phyloP scores from a whole-genome alignment of 768 basidiomycete species.

The Podaxis carcinomalis region DNA sequence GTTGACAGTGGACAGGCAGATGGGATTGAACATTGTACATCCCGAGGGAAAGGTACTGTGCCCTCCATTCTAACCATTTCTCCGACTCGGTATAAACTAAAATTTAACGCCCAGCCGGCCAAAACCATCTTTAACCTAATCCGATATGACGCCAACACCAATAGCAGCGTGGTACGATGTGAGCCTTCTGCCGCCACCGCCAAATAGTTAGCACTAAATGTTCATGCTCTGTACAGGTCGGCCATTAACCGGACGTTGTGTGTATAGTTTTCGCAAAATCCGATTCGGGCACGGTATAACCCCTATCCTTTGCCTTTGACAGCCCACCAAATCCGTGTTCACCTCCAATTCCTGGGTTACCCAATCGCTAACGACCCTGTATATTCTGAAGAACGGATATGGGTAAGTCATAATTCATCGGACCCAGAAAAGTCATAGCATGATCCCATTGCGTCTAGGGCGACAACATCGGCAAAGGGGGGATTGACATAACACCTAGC shows the following conservation, averaged over 20 bases:
- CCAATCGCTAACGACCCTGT: slow-evolving; percentile 96
- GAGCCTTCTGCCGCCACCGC: slow-evolving; percentile 17
- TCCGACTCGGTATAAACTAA: neutral
- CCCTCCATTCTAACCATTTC: neutral
- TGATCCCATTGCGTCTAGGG: slow-evolving; percentile 42
- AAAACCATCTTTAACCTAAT: slow-evolving; percentile 86
- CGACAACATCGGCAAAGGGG: slow-evolving; percentile 66
- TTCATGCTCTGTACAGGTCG: slow-evolving; percentile 44
- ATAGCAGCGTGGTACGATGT: slow-evolving; percentile 90
- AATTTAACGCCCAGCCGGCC: slow-evolving; percentile 50
- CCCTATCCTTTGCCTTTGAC: slow-evolving; percentile 2
- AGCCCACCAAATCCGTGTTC: slow-evolving; percentile 98
- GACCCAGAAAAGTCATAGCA: neutral
- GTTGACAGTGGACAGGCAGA: slow-evolving; percentile 90
- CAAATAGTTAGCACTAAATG: slow-evolving; percentile 1
- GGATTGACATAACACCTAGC: slow-evolving; percentile 72
- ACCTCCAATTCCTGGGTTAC: slow-evolving; percentile 90
- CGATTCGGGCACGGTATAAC: neutral
- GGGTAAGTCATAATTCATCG: slow-evolving; percentile 40
- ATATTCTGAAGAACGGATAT: slow-evolving; percentile 77
- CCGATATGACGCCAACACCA: slow-evolving; percentile 71
- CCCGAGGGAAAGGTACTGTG: slow-evolving; percentile 81
- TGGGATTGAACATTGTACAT: slow-evolving; percentile 95
- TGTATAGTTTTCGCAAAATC: slow-evolving; percentile 24
- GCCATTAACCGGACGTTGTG: slow-evolving; percentile 91